phyloP scores from a whole-genome alignment of 768 basidiomycete species.

The Gloeophyllum trabeum region DNA sequence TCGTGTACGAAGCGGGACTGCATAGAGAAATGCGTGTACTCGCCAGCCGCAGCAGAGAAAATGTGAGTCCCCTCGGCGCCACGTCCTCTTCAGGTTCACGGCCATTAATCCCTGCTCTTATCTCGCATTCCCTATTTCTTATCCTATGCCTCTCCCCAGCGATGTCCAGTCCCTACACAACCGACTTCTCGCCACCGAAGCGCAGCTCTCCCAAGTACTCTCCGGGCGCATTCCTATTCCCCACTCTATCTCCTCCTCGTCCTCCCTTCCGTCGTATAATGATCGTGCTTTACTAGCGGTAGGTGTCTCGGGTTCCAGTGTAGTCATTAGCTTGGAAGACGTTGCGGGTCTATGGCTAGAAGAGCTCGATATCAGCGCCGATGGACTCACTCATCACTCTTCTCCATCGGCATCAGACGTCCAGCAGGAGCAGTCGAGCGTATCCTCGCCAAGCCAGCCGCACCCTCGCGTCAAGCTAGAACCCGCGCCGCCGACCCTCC shows the following conservation, averaged over 20 bases:
- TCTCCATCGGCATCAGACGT: slow-evolving; percentile 9
- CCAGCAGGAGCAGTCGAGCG: background rate
- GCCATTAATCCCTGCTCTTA: too few relatives aligned
- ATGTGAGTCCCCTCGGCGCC: slow-evolving; percentile 47
- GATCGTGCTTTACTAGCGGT: slow-evolving; percentile 27
- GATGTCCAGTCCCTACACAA: slow-evolving; percentile 81
- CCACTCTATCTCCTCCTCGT: background rate
- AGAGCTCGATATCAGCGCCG: slow-evolving; percentile 31
- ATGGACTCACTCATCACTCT: slow-evolving; percentile 11
- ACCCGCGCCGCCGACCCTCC: slow-evolving; percentile 16
- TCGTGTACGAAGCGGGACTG: slow-evolving; percentile 76
- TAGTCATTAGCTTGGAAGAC: slow-evolving; percentile 46
- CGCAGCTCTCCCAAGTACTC: slow-evolving; percentile 22
- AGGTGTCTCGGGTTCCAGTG: slow-evolving; percentile 28
- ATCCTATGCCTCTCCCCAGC: too few relatives aligned
- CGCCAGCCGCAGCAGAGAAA: slow-evolving; percentile 78
- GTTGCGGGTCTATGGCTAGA: slow-evolving; percentile 50
- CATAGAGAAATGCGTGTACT: slow-evolving; percentile 61
- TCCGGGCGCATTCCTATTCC: slow-evolving; percentile 6
- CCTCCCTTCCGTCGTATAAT: slow-evolving; percentile 15
- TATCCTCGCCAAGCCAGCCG: background rate
- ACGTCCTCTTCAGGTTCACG: too few relatives aligned
- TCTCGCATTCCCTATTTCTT: too few relatives aligned
- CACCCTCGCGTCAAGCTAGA: slow-evolving; percentile 22
- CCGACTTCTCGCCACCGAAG: slow-evolving; percentile 61